Base-by-base conservation (phyloP, 352 stramenopile species). In the Phytophthora tubulina region DNA sequence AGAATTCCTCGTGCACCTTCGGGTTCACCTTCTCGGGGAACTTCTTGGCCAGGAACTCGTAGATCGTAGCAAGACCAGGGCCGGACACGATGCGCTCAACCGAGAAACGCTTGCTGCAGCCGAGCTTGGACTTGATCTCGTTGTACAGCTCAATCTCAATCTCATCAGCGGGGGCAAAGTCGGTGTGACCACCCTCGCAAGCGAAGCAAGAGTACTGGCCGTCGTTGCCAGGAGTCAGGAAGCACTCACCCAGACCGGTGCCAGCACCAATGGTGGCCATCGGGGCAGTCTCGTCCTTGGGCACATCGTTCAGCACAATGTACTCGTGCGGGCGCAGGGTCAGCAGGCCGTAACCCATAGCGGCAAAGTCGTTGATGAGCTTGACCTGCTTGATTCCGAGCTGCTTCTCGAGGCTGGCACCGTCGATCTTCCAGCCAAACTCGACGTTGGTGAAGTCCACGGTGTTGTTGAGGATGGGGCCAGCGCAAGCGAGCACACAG, bases 361-460 rank as follows among this genome's bases (percentile, higher is more conserved):
- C 97, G 0, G 96, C 94, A 81, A 99, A 99, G 78, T 99, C 97
- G 77, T 99, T 99, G 49, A 99, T 97, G 27, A 99, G 83, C 30
- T 85, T 84, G 44, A 98, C 95, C 14, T 76, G 79, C 55, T 85
- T 82, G 69, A 98, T 97, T 54, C 81, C 89, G 36, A 93, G 75
- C 79, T 92, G 75, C 21, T 76, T 80, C 55, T 93, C 75, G 3
- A 97, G 68, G 45, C 75, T 57, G 3, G 81, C 67, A 42, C 92
- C 92, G 60, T 96, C 89, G 70, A 97, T 96, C 58, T 83, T 84
- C 92, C 92, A 97, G 63, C 88, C 87, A 44, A 89, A 93, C 65
- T 89, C 80, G 63, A 98, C 97, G 67, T 98, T 99, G 42, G 98
- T 98, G 72, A 98, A 97, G 71, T 88, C 78, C 33, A 94, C 85